A percentile compares a stretch with the other conserved stretches of the same genome.
Conservation (phyloP, 768 basidiomycete species). For the Hygrophorus pudorinus region DNA sequence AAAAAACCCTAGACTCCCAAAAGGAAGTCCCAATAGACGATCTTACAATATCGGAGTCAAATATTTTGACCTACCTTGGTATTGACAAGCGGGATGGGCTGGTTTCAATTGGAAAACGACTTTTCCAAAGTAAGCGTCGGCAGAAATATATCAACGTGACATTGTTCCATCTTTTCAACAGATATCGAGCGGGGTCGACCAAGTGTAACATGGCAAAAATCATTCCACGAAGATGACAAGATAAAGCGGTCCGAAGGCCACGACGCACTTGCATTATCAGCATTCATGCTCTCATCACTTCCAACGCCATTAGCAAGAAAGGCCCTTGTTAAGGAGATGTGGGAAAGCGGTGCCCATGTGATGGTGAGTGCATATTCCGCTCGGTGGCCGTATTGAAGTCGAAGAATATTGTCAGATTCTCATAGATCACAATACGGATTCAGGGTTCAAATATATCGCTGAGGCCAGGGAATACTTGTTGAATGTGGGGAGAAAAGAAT, state of each 20-base stretch:
- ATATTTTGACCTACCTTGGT: slow-evolving; percentile 53
- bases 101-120: slow-evolving; percentile 51
- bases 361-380: slow-evolving; percentile 39
- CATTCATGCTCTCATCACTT: slow-evolving; percentile 77
- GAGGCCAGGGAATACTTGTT: slow-evolving; percentile 72
- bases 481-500: slow-evolving; percentile 47
- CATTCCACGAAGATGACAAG: slow-evolving; percentile 39
- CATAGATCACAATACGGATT: slow-evolving; percentile 71
- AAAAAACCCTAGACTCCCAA: slow-evolving; percentile 19
- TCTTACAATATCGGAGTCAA: slow-evolving; percentile 35
- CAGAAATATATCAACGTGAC: not conserved
- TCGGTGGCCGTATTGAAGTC: slow-evolving; percentile 1
- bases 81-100: slow-evolving; percentile 74
- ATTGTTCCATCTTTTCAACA: slow-evolving; percentile 13
- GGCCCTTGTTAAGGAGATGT: slow-evolving; percentile 71
- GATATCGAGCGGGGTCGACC: slow-evolving; percentile 38
- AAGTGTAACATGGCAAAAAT: slow-evolving; percentile 44
- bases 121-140: slow-evolving; percentile 43
- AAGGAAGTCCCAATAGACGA: slow-evolving; percentile 20
- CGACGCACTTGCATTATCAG: slow-evolving; percentile 64
- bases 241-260: slow-evolving; percentile 32
- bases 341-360: slow-evolving; percentile 82
- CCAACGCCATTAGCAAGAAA: slow-evolving; percentile 51
- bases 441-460: slow-evolving; percentile 71
- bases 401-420: slow-evolving; percentile 45